A percentile compares a stretch with the other conserved stretches of the same genome.
Conservation (phyloP, 352 stramenopile genomes). For the Globisporangium cederbergense region DNA sequence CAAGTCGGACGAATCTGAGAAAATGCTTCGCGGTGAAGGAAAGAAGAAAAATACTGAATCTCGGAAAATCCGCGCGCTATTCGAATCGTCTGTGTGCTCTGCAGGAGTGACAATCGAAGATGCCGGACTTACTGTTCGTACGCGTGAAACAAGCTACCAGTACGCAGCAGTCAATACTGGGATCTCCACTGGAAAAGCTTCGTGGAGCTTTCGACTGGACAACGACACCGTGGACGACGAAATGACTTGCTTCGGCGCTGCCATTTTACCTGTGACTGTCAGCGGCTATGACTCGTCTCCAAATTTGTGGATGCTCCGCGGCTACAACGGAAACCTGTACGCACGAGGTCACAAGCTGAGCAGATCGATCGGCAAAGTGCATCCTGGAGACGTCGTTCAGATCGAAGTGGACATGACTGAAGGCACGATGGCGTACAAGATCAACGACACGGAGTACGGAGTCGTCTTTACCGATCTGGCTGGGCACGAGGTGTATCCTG, state of each 20-base stretch:
- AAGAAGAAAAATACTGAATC: conserved; percentile 57
- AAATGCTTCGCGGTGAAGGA: conserved; percentile 27
- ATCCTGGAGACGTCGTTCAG: conserved; percentile 85
- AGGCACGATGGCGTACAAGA: conserved; percentile 84
- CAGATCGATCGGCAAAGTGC: conserved; percentile 83
- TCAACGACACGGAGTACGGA: conserved; percentile 88
- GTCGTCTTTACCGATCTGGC: conserved; percentile 81
- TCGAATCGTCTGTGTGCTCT: conserved; percentile 77
- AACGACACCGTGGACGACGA: conserved; percentile 89
- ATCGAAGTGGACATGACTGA: conserved; percentile 88
- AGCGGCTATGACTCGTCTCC: conserved; percentile 90
- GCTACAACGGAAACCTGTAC: conserved; percentile 92
- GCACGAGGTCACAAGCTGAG: conserved; percentile 85
- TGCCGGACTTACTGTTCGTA: conserved; percentile 66
- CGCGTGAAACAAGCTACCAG: conserved; percentile 85
- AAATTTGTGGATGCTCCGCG: conserved; percentile 89
- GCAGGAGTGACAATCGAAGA: conserved; percentile 78
- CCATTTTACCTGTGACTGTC: conserved; percentile 83
- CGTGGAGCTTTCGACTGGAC: conserved; percentile 86
- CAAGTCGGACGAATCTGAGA: conserved; percentile 36
- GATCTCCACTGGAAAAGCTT: conserved; percentile 74
- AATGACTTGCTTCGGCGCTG: conserved; percentile 91
- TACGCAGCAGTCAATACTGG: conserved; percentile 82
- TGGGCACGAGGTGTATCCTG: conserved; percentile 82
- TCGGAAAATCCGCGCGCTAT: conserved; percentile 66